Conservation (phyloP, 192 early-diverging fungal species). For the Coemansia furcata region DNA sequence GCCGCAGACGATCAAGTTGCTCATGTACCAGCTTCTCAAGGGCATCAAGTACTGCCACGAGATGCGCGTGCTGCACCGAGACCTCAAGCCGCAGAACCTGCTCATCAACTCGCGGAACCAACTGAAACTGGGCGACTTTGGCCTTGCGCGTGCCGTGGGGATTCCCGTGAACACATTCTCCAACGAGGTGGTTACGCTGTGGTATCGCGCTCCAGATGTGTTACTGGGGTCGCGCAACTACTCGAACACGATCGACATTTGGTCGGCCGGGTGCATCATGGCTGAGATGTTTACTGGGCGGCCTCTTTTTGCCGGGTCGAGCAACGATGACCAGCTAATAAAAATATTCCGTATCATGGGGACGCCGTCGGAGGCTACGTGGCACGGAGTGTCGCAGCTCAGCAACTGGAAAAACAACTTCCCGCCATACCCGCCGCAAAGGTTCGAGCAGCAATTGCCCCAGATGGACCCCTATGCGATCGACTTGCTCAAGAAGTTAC, state of each 20-base stretch:
- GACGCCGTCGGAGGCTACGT: constrained; percentile 72
- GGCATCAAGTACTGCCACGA: constrained; percentile 86
- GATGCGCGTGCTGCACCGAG: constrained; percentile 78
- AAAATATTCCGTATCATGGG: constrained; percentile 81
- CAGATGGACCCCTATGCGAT: constrained; percentile 74
- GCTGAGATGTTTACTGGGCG: constrained; percentile 84
- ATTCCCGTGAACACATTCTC: constrained; percentile 92
- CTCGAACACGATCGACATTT: constrained; percentile 95
- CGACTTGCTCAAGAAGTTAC: constrained; percentile 70
- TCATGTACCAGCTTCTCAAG: constrained; percentile 79
- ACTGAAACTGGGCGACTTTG: constrained; percentile 83
- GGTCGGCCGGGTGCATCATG: constrained; percentile 98
- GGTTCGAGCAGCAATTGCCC: constrained; percentile 65
- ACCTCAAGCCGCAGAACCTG: constrained; percentile 85
- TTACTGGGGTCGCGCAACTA: constrained; percentile 93
- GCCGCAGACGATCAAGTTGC: constrained; percentile 68
- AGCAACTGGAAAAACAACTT: constrained; percentile 72
- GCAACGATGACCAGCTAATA: constrained; percentile 76
- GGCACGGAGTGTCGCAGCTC: constrained; percentile 69
- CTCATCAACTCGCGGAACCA: constrained; percentile 77
- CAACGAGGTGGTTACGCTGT: constrained; percentile 97
- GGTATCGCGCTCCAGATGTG: constrained; percentile 98
- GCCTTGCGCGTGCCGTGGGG: constrained; percentile 78
- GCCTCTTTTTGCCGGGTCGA: constrained; percentile 79
- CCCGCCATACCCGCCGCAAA: constrained; percentile 60